These are phyloP conservation scores for Yamadazyma endophytica DNA, from an alignment of 805 yeast species.

Conservation along the genomic window DNA sequence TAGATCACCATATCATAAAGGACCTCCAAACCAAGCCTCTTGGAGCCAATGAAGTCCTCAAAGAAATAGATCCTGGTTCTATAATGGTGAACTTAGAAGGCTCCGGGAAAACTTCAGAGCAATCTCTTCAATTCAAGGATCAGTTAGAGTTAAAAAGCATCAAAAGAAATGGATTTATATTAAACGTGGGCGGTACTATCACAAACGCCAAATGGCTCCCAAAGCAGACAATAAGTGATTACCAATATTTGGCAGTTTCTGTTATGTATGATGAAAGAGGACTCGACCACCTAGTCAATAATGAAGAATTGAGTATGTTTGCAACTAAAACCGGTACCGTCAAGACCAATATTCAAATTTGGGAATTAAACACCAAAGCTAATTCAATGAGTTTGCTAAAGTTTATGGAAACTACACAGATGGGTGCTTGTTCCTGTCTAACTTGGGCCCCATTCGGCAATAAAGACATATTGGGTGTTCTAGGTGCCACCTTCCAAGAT, in stretches of 20 bases:
- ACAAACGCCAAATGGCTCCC: slow-evolving; percentile 54
- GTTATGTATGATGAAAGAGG: slow-evolving; percentile 33
- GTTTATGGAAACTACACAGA: slow-evolving; percentile 25
- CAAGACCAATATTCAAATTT: slow-evolving; percentile 43
- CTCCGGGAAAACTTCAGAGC: no score
- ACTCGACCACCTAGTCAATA: slow-evolving; percentile 9
- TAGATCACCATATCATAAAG: no score
- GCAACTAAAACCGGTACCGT: slow-evolving; percentile 12
- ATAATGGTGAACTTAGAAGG: no score
- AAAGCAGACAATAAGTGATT: slow-evolving; percentile 10
- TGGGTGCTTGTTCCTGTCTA: slow-evolving; percentile 44
- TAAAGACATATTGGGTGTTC: slow-evolving; percentile 30
- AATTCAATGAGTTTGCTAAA: slow-evolving; percentile 22
- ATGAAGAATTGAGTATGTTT: slow-evolving; percentile 29
- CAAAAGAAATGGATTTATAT: no score
- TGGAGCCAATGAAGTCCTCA: no score
- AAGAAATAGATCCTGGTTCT: no score
- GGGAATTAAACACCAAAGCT: slow-evolving; percentile 28
- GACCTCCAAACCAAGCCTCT: no score
- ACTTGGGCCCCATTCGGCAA: slow-evolving; percentile 35
- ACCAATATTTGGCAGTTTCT: slow-evolving; percentile 49
- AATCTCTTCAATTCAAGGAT: no score
- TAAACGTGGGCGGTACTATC: slow-evolving; percentile 50
- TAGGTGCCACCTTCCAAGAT: slow-evolving; percentile 54
- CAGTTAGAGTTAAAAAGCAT: no score